phyloP scores from a whole-genome alignment of 192 early-diverging fungal species.

The Haplosporangium gracile region DNA sequence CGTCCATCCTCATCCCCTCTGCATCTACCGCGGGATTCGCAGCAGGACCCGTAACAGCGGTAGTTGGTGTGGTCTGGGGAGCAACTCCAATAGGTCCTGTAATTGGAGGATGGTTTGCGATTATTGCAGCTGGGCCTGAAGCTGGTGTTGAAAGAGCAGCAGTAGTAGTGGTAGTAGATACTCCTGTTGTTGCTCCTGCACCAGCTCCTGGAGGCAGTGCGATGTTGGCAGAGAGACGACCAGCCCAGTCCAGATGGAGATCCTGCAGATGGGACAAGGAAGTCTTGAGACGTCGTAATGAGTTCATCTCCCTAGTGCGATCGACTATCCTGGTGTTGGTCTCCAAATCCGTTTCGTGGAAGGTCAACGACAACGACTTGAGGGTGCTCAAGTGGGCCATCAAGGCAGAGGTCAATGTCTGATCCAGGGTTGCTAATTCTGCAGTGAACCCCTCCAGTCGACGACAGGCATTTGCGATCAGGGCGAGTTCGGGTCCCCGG shows the following conservation, averaged over 20 bases:
- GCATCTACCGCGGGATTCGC: background rate
- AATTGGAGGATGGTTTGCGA: background rate
- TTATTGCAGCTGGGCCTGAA: background rate
- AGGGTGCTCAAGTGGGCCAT: constrained; percentile 6
- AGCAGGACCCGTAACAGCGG: background rate
- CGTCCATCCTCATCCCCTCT: background rate
- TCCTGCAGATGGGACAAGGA: constrained; percentile 15
- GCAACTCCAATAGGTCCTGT: background rate
- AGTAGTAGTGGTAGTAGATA: background rate
- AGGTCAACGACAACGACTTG: background rate
- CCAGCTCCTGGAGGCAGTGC: background rate
- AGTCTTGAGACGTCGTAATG: constrained; percentile 20
- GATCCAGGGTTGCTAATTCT: constrained; percentile 22
- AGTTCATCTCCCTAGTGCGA: constrained; percentile 25
- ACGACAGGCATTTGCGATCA: constrained; percentile 8
- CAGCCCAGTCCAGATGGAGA: constrained; percentile 25
- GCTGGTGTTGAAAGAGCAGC: background rate
- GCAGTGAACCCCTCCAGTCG: constrained; percentile 34
- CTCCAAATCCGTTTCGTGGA: constrained; percentile 13
- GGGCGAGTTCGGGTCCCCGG: constrained; percentile 16
- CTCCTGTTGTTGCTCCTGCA: background rate
- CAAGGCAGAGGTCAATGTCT: constrained; percentile 18
- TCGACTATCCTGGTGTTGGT: constrained; percentile 2
- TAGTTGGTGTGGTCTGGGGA: background rate
- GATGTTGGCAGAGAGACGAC: background rate